Percentiles rank a stretch among this genome's conserved stretches.
Conservation (phyloP, 2,329 filamentous ascomycete species). For the Trichoderma sp. region DNA sequence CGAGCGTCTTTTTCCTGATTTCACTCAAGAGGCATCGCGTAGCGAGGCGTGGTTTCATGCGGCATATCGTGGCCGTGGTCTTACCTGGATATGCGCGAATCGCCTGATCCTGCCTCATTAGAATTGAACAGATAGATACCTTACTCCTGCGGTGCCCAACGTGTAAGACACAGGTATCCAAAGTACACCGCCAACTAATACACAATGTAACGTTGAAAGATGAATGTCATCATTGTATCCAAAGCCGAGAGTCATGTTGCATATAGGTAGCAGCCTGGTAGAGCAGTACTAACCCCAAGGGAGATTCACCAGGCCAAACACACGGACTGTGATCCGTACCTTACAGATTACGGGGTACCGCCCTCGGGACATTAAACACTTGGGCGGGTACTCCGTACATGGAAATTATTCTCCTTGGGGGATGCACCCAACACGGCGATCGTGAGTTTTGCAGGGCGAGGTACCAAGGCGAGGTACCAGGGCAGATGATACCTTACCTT, state of each 20-base stretch:
- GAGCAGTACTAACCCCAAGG: background rate
- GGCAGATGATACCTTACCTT: too few species aligned
- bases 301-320: background rate
- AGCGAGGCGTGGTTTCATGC: background rate
- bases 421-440: background rate
- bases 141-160: background rate
- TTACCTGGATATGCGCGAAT: background rate
- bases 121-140: background rate
- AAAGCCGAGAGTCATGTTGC: background rate
- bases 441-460: too few species aligned
- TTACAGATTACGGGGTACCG: background rate
- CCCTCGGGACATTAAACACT: background rate
- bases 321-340: background rate
- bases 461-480: too few species aligned
- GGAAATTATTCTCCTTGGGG: background rate
- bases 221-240: background rate
- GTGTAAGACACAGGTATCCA: background rate
- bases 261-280: background rate
- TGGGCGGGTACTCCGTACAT: background rate
- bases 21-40: background rate
- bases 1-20: background rate
- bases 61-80: background rate
- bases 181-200: background rate
- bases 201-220: too few species aligned
- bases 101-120: background rate